Base-by-base conservation (phyloP, 2,329 filamentous ascomycete species). In the Calonectria pteridis region DNA sequence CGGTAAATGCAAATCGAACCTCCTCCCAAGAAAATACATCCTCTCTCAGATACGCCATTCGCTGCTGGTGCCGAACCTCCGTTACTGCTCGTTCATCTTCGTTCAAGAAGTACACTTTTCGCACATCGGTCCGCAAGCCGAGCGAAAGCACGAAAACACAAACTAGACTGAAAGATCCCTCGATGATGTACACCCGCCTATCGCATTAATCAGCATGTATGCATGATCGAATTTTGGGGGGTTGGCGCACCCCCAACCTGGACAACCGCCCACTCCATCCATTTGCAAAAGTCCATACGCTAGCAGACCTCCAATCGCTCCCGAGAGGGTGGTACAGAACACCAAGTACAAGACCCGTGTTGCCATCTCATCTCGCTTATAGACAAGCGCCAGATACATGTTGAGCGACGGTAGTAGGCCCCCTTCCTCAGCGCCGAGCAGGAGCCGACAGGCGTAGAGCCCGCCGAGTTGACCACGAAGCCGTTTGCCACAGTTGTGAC, bases 1-100 rank as follows among this genome's bases (percentile, higher is more conserved):
- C 89, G 11, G 78, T 80, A 11, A 88, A 71, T 0, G 85, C 86
- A 28, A 85, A 85, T 59, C 81, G 81, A 69, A 90, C 83, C 75
- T 90, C 87, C 7, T 83, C 80, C 80, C 87, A 85, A 88, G 67
- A 82, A 84, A 71, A 90, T 89, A 87, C 79, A 4, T 86, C 86
- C 6, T 64, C 55, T 58, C 88, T 86, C 83, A 86, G 86, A 72
- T 89, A 89, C 58, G 84, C 20, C 14, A n/a, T 2, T 3, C 64
- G 53, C 13, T 67, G 53, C n/a, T 31, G 7, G 26, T 43, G 63
- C 18, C 64, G 64, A 4, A 53, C 11, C 5, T 72, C 35, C 53
- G 68, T 68, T 29, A 68, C n/a, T 7, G 37, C n/a, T 4, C 53
- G 43, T 31, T 72, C 69, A 16, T 67, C 43, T 1, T 40, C 23